These are phyloP conservation scores for Phytophthora pini DNA, from an alignment of 352 stramenopile species.

Conservation along the genomic window DNA sequence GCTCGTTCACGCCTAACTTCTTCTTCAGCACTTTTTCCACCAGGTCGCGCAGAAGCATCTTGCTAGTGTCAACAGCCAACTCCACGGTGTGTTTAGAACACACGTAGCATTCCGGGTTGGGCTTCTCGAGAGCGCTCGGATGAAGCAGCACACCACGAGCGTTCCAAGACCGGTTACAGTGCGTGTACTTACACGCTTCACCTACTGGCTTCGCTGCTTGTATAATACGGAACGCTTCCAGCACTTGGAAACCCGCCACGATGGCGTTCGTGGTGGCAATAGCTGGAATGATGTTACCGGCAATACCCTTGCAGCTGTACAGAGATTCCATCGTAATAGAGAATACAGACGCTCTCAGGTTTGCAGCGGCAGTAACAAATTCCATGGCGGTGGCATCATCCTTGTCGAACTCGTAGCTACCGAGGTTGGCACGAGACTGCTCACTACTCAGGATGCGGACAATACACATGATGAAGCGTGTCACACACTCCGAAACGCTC, in stretches of 20 bases:
- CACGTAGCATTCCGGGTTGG: conserved; percentile 96
- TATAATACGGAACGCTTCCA: conserved; percentile 87
- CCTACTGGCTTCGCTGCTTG: conserved; percentile 67
- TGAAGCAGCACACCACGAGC: conserved; percentile 93
- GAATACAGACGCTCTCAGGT: conserved; percentile 93
- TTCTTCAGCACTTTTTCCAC: conserved; percentile 89
- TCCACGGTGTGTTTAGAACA: conserved; percentile 94
- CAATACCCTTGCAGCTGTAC: conserved; percentile 98
- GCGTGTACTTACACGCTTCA: conserved; percentile 92
- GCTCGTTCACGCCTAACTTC: conserved; percentile 90
- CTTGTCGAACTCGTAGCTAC: conserved; percentile 96
- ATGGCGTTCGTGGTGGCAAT: conserved; percentile 99
- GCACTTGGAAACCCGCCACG: conserved; percentile 94
- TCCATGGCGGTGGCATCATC: conserved; percentile 96
- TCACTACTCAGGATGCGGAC: conserved; percentile 65
- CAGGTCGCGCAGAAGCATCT: conserved; percentile 80
- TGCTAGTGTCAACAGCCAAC: conserved; percentile 90
- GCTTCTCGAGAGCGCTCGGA: conserved; percentile 86
- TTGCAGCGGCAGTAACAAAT: conserved; percentile 98
- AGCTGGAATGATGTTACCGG: conserved; percentile 99
- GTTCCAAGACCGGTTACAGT: conserved; percentile 94
- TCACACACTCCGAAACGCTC: conserved; percentile 87
- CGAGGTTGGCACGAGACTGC: conserved; percentile 63
- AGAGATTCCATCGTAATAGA: conserved; percentile 83
- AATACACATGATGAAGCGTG: conserved; percentile 85